A percentile compares a stretch with the other conserved stretches of the same genome.
These are phyloP conservation scores for Vitis rupestris DNA, from an alignment of 164 flowering plant genomes.

Conservation along the genomic window DNA sequence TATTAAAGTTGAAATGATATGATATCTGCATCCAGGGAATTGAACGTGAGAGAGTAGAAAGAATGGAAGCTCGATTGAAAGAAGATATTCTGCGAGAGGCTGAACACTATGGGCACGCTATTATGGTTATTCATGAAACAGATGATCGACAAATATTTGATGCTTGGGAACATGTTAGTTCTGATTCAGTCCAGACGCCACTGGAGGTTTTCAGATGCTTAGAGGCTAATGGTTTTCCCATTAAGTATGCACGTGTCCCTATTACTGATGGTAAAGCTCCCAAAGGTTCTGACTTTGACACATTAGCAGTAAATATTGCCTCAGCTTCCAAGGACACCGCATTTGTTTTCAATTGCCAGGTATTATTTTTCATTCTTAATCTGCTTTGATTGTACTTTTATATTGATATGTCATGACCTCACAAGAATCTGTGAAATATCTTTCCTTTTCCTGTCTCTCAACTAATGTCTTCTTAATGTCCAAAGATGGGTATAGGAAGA, in stretches of 20 bases:
- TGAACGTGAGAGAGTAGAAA: constrained; percentile 87
- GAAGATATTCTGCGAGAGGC: constrained; percentile 92
- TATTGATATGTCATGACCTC: neutral
- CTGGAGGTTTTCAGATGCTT: constrained; percentile 79
- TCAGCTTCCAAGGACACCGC: constrained; percentile 84
- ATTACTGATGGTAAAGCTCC: constrained; percentile 99
- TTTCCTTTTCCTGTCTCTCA: neutral
- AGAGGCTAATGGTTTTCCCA: constrained; percentile 76
- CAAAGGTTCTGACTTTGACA: constrained; percentile 91
- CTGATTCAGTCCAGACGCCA: constrained; percentile 75
- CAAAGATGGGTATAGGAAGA: constrained; percentile 95
- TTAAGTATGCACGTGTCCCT: constrained; percentile 95
- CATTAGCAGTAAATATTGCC: constrained; percentile 69
- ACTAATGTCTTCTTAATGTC: constrained; percentile 6
- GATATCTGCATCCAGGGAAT: constrained; percentile 61
- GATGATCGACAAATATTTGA: constrained; percentile 84
- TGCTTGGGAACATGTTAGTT: constrained; percentile 85
- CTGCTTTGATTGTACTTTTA: constrained; percentile 1
- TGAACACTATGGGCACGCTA: constrained; percentile 71
- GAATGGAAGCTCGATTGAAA: constrained; percentile 91
- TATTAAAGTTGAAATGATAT: neutral
- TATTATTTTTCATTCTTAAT: constrained; percentile 14
- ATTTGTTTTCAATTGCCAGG: constrained; percentile 98
- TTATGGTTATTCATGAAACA: constrained; percentile 96
- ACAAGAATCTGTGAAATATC: neutral